Evolutionary conservation across 1,284 basidiomycete genomes (phyloP).

Genomic region (Sporisorium exsertum): DNA sequence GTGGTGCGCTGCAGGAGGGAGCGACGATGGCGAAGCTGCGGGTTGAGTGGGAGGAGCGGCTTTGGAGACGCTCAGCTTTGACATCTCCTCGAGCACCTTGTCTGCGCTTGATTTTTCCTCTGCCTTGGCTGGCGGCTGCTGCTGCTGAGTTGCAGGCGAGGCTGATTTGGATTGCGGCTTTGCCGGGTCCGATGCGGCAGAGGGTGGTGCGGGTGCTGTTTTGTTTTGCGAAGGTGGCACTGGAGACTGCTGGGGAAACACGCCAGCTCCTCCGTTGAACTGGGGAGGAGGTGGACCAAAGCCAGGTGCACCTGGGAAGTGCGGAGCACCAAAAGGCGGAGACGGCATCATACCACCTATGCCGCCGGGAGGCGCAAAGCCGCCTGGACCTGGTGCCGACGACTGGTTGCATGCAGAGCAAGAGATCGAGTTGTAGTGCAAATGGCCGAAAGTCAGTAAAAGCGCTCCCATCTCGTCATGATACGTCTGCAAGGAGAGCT

Average conservation of each 20-base stretch:
- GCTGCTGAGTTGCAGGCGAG: constrained; percentile 17
- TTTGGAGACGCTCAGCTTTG: constrained; percentile 53
- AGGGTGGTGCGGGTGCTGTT: constrained; percentile 23
- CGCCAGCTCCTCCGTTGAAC: constrained; percentile 35
- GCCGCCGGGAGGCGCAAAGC: constrained; percentile 23
- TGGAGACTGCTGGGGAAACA: constrained; percentile 20
- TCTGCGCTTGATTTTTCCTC: constrained; percentile 46
- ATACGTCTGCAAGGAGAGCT: neutral
- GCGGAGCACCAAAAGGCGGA: constrained; percentile 21
- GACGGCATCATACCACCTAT: constrained; percentile 43
- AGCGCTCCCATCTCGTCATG: neutral
- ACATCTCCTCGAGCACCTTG: constrained; percentile 56
- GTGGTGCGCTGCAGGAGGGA: constrained; percentile 30
- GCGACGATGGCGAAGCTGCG: constrained; percentile 29
- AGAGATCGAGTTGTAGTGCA: neutral
- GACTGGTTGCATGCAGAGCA: constrained; percentile 13
- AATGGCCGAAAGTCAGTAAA: constrained; percentile 8
- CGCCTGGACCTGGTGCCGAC: constrained; percentile 25
- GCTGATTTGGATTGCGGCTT: constrained; percentile 9
- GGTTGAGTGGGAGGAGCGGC: constrained; percentile 11
- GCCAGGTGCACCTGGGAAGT: constrained; percentile 23
- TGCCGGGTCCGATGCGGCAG: constrained; percentile 10
- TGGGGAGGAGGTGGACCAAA: constrained; percentile 48
- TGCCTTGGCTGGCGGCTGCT: constrained; percentile 10
- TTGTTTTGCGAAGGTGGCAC: constrained; percentile 13